A percentile compares a stretch with the other conserved stretches of the same genome.
Evolutionary conservation across 495 filamentous ascomycete species (phyloP).

Genomic region (Xylaria palmicola): DNA sequence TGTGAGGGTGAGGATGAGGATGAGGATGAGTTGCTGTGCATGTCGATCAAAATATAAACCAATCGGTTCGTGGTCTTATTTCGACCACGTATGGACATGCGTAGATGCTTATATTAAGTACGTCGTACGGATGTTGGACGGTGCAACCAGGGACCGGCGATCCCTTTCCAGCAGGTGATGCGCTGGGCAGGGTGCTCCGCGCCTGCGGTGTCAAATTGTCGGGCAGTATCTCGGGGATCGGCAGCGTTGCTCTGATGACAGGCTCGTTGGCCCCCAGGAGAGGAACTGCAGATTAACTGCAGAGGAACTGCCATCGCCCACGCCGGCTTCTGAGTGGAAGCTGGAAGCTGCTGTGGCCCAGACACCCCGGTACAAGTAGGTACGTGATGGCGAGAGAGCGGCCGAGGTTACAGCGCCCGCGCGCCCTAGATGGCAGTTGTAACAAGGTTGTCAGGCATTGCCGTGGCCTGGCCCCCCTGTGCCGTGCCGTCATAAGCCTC

Average conservation of each 20-base stretch:
- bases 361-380: neutral
- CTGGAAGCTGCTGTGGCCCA: neutral
- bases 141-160: neutral
- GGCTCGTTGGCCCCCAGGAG: neutral
- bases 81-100: neutral
- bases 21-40: neutral
- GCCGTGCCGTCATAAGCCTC: slow-evolving; percentile 7
- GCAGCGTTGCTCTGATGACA: slow-evolving; percentile 7
- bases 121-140: no score
- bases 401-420: slow-evolving; percentile 16
- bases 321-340: neutral
- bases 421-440: slow-evolving; percentile 5
- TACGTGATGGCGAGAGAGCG: neutral
- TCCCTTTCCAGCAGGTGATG: slow-evolving; percentile 13
- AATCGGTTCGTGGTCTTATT: slow-evolving; percentile 5
- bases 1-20: neutral
- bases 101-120: no score
- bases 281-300: neutral
- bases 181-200: slow-evolving; percentile 7
- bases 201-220: slow-evolving; percentile 9
- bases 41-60: slow-evolving; percentile 15
- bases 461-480: slow-evolving; percentile 6
- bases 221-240: slow-evolving; percentile 9
- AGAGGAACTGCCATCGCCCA: neutral
- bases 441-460: slow-evolving; percentile 13